Evolutionary conservation across 495 filamentous ascomycete genomes (phyloP), one percentile per base, ranked within the genome.

Genomic region (Lichenothelia convexa): DNA sequence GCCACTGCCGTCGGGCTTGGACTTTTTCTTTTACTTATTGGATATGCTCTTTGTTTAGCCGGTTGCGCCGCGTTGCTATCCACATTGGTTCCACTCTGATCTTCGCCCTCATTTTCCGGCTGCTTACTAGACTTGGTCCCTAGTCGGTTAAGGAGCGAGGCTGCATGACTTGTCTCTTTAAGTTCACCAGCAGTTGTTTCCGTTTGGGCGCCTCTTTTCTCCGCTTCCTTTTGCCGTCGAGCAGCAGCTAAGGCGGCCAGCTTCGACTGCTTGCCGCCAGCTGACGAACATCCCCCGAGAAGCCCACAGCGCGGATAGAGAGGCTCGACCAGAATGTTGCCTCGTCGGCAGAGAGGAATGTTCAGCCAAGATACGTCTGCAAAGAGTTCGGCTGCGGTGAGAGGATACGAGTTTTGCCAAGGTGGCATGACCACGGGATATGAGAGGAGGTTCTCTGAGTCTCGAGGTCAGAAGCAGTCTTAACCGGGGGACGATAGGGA

Each of bases 161-260:
- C 33, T 27, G 40, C 34, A 44, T 43, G 35, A 41, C 35, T 42
- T 37, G 46, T 24, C 24, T 13, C 9, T 29, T 29, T 29, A 1
- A 13, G 2, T 29, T 29, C 24, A 13, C 24, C 24, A 1, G 24
- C 15, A 29, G 24, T 38, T 3, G 51, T 23, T n/a, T 39, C 17
- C 7, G 54, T n/a, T n/a, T n/a, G 36, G 17, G 50, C 45, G 7
- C 51, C 40, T 33, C 61, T 60, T 49, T 75, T 75, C 7, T 76
- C 74, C 26, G 81, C 78, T 32, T 78, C 74, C 55, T 83, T 85
- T 58, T 86, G 91, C 53, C 77, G 78, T 34, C 84, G 71, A 16
- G 78, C 74, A n/a, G 82, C 84, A 40, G 87, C 87, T 15, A 95
- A 62, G 29, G 77, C 76, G 41, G 89, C 85, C 20, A 95, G 63